Percentiles rank a stretch among this genome's conserved stretches.
phyloP scores from a whole-genome alignment of 2,329 filamentous ascomycete genomes.

The Phialophora chinensis region DNA sequence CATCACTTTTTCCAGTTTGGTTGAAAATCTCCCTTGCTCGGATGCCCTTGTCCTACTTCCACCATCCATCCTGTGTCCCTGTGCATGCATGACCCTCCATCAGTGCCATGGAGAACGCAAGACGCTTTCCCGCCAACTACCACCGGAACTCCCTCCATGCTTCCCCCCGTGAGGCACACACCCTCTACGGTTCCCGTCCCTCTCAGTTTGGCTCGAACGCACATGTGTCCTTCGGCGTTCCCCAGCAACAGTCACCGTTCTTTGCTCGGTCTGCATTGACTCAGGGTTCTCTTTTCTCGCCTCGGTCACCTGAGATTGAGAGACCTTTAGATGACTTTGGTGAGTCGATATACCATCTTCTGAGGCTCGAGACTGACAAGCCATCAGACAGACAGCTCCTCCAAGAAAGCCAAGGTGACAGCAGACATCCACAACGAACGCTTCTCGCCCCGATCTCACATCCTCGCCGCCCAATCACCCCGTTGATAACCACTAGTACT shows the following conservation, averaged over 20 bases:
- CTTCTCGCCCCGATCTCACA: conserved; percentile 12
- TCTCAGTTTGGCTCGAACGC: neutral
- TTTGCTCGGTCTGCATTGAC: neutral
- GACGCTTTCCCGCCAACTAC: conserved; percentile 12
- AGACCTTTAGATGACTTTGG: conserved; percentile 36
- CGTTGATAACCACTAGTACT: conserved; percentile 6
- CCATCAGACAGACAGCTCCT: conserved; percentile 33
- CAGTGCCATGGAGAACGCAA: conserved; percentile 26
- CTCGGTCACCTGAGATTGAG: conserved; percentile 17
- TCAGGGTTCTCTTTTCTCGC: conserved; percentile 3
- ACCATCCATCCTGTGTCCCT: neutral
- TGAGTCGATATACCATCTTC: conserved; percentile 12
- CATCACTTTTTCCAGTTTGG: conserved; percentile 22
- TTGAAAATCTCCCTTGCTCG: conserved; percentile 21
- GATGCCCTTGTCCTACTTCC: conserved; percentile 17
- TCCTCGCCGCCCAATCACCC: conserved; percentile 17
- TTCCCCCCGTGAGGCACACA: conserved; percentile 16
- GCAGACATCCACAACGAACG: neutral
- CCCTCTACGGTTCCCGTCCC: neutral
- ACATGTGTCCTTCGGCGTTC: conserved; percentile 8
- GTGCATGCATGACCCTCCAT: conserved; percentile 3
- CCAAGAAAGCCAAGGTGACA: conserved; percentile 15
- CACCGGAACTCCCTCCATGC: conserved; percentile 4
- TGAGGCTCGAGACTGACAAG: conserved; percentile 10
- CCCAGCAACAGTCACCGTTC: conserved; percentile 8